Conservation (phyloP, 2,329 filamentous ascomycete genomes). For the Botrytis paeoniae region DNA sequence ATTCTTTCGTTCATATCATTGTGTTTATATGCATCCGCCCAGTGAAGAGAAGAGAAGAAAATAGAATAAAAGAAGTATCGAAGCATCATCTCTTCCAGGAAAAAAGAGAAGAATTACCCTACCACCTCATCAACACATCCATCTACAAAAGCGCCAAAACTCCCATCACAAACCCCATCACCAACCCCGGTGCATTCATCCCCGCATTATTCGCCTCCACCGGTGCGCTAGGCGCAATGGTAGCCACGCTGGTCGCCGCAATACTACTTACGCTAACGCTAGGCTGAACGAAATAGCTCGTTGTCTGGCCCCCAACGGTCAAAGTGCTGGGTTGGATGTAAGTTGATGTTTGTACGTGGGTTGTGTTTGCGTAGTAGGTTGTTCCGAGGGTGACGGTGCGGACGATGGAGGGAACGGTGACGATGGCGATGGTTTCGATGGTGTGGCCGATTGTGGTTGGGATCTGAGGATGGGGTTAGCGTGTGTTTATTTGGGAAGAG, state of each 20-base stretch:
- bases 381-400: constrained; percentile 25
- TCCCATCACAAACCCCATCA: constrained; percentile 32
- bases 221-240: constrained; percentile 25
- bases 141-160: constrained; percentile 29
- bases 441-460: constrained; percentile 27
- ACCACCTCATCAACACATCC: too few species aligned
- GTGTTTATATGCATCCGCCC: neutral
- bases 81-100: neutral
- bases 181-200: constrained; percentile 27
- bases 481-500: constrained; percentile 8
- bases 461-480: constrained; percentile 22
- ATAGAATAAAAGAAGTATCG: neutral
- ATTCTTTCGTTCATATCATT: neutral
- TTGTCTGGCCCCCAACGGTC: neutral
- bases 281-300: constrained; percentile 10
- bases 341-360: neutral
- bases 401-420: constrained; percentile 30
- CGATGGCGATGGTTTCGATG: constrained; percentile 26
- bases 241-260: neutral
- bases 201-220: constrained; percentile 28
- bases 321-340: constrained; percentile 1
- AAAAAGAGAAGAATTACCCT: too few species aligned
- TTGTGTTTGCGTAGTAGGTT: constrained; percentile 7
- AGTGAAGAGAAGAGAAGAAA: neutral
- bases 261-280: constrained; percentile 15